Evolutionary conservation across 805 yeast genomes (phyloP).

Genomic region (Candida michaelii): DNA sequence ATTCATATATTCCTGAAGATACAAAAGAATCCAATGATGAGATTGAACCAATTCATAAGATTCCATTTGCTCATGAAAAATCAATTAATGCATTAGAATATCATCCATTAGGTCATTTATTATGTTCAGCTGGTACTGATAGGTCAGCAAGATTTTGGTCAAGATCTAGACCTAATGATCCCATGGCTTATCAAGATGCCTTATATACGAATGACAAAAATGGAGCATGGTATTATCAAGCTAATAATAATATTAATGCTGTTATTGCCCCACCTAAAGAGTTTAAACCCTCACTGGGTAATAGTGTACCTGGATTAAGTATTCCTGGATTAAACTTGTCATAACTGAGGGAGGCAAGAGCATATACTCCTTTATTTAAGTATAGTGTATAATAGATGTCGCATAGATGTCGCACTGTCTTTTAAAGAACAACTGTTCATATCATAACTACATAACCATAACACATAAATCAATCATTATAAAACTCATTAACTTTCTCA

Average conservation of each 20-base stretch:
- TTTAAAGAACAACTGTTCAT: not conserved
- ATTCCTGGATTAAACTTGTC: slow-evolving; percentile 28
- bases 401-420: too few species aligned
- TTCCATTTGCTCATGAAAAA: slow-evolving; percentile 93
- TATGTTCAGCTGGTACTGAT: slow-evolving; percentile 92
- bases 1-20: slow-evolving; percentile 41
- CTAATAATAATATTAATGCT: slow-evolving; percentile 45
- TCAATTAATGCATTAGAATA: slow-evolving; percentile 88
- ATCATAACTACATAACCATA: slow-evolving; percentile 3
- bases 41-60: slow-evolving; percentile 51
- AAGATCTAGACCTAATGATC: slow-evolving; percentile 87
- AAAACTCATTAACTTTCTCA: slow-evolving; percentile 27
- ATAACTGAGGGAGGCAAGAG: too few species aligned
- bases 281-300: slow-evolving; percentile 3
- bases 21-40: slow-evolving; percentile 21
- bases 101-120: slow-evolving; percentile 90
- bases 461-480: slow-evolving; percentile 1
- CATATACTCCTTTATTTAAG: too few species aligned
- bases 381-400: not conserved
- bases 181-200: slow-evolving; percentile 75
- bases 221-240: slow-evolving; percentile 50
- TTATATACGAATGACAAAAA: slow-evolving; percentile 61
- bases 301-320: slow-evolving; percentile 11
- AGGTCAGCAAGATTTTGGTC: slow-evolving; percentile 93
- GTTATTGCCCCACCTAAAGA: slow-evolving; percentile 28